Conservation (phyloP, 129 eudicot genomes). For the Tagetes erecta region DNA sequence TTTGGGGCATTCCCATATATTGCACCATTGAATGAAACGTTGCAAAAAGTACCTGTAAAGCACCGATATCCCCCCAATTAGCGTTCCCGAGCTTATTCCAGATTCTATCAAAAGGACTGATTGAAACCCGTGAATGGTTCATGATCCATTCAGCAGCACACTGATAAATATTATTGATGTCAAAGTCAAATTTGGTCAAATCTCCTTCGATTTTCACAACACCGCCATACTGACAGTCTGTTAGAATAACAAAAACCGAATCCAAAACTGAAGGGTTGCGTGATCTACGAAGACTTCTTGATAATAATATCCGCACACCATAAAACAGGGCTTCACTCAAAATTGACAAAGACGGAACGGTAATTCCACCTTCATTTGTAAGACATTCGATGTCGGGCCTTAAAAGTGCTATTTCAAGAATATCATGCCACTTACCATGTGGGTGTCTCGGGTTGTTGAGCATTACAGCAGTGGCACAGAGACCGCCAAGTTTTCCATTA, state of each 20-base stretch:
- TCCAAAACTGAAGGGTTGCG: constrained; percentile 48
- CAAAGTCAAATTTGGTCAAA: constrained; percentile 69
- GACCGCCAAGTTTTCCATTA: constrained; percentile 68
- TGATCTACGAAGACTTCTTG: constrained; percentile 75
- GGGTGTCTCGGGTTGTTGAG: constrained; percentile 94
- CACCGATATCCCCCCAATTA: constrained; percentile 94
- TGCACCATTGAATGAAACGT: constrained; percentile 80
- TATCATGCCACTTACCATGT: constrained; percentile 94
- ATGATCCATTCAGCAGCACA: constrained; percentile 84
- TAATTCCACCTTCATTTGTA: constrained; percentile 44
- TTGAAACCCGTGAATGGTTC: constrained; percentile 55
- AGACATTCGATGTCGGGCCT: constrained; percentile 59
- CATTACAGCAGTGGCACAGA: constrained; percentile 81
- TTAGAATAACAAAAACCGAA: constrained; percentile 70
- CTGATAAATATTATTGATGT: constrained; percentile 63
- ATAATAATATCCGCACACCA: constrained; percentile 70
- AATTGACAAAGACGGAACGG: constrained; percentile 43
- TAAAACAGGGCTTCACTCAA: constrained; percentile 78
- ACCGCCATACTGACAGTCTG: constrained; percentile 82
- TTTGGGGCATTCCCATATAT: constrained; percentile 69
- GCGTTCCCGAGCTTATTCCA: constrained; percentile 97
- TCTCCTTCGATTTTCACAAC: constrained; percentile 94
- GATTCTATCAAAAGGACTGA: constrained; percentile 86
- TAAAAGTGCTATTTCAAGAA: constrained; percentile 72
- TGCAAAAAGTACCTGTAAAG: constrained; percentile 88